phyloP scores from a whole-genome alignment of 495 filamentous ascomycete genomes.

The Geoglossum glabrum region DNA sequence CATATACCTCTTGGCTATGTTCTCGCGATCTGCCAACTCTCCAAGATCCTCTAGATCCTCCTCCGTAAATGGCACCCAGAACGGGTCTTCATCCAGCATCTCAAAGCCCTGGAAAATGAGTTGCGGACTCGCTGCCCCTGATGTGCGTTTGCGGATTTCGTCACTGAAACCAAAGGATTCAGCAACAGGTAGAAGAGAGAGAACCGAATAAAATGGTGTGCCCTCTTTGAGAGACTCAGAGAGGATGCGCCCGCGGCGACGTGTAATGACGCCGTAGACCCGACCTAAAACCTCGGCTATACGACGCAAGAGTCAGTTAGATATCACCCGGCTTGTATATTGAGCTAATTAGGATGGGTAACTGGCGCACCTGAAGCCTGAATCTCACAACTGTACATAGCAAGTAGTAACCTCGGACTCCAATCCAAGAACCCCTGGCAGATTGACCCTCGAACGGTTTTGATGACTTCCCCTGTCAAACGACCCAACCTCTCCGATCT shows the following conservation, averaged over 20 bases:
- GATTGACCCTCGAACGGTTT: conserved; percentile 69
- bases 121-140: conserved; percentile 76
- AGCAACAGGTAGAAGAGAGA: conserved; percentile 67
- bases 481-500: conserved; percentile 52
- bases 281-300: conserved; percentile 81
- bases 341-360: not conserved
- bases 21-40: conserved; percentile 79
- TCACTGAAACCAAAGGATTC: conserved; percentile 92
- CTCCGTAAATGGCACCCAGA: conserved; percentile 93
- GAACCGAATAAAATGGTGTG: conserved; percentile 87
- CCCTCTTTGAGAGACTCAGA: conserved; percentile 86
- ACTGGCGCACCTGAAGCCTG: conserved; percentile 63
- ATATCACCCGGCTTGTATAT: not conserved
- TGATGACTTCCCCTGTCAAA: conserved; percentile 78
- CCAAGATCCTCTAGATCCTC: conserved; percentile 93
- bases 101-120: conserved; percentile 86
- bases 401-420: conserved; percentile 79
- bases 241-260: conserved; percentile 73
- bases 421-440: conserved; percentile 81
- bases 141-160: conserved; percentile 87
- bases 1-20: conserved; percentile 91
- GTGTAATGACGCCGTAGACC: conserved; percentile 83
- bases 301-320: not conserved
- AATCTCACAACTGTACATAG: conserved; percentile 98
- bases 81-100: conserved; percentile 78